These are phyloP conservation scores for Leishmania amazonensis DNA, from an alignment of 208 protist species.

Conservation along the genomic window DNA sequence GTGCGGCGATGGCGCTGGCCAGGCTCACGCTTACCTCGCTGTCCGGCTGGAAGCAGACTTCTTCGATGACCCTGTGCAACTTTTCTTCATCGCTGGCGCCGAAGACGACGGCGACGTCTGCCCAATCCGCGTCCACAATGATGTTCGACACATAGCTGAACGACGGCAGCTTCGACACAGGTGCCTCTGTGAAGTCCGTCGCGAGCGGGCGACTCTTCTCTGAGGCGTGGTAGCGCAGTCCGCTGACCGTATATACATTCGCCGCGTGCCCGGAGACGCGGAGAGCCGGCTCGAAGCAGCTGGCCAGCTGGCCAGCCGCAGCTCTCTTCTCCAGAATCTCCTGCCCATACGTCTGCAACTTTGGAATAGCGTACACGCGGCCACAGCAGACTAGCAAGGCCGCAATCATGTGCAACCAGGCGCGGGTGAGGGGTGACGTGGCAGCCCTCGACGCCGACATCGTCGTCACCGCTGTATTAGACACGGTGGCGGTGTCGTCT, in stretches of 20 bases:
- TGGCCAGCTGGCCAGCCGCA: constrained; percentile 39
- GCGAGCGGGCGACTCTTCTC: constrained; percentile 32
- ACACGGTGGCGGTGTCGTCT: constrained; percentile 14
- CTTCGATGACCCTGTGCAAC: constrained; percentile 35
- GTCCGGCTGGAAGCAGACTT: constrained; percentile 37
- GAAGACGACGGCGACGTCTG: constrained; percentile 42
- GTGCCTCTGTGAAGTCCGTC: constrained; percentile 26
- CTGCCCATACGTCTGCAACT: constrained; percentile 53
- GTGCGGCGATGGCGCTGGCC: constrained; percentile 13
- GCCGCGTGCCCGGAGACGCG: constrained; percentile 4
- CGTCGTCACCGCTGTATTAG: constrained; percentile 9
- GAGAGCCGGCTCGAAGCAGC: constrained; percentile 45
- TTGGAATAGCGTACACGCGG: constrained; percentile 40
- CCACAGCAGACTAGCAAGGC: constrained; percentile 51
- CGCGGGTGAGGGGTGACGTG: constrained; percentile 44
- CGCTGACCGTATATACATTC: constrained; percentile 37
- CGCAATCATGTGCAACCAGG: constrained; percentile 73
- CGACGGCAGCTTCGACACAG: constrained; percentile 49
- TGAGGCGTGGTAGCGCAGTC: constrained; percentile 33
- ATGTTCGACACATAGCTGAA: constrained; percentile 63
- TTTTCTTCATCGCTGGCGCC: constrained; percentile 29
- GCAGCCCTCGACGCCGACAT: constrained; percentile 22
- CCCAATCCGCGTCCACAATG: constrained; percentile 48
- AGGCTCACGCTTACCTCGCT: constrained; percentile 28
- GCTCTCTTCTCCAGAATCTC: constrained; percentile 48